Percentiles rank a stretch among this genome's conserved stretches.
These are phyloP conservation scores for Rhynchosporium agropyri DNA, from an alignment of 2,329 filamentous ascomycete species.

Conservation along the genomic window DNA sequence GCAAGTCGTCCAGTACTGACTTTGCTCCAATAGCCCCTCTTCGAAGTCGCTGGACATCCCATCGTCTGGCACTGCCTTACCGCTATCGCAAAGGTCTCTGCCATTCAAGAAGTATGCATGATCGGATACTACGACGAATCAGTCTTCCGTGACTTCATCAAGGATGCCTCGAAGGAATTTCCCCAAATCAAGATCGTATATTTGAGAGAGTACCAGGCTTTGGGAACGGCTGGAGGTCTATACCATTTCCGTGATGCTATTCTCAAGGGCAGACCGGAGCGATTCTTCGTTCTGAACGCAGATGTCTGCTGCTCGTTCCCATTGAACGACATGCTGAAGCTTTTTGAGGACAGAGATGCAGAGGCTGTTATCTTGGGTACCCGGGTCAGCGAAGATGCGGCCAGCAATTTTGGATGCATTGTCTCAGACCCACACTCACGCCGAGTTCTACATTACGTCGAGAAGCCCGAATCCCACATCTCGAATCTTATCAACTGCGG, in stretches of 20 bases:
- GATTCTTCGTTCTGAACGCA: conserved; percentile 96
- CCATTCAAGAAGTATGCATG: conserved; percentile 94
- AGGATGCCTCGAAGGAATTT: conserved; percentile 82
- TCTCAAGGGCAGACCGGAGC: conserved; percentile 90
- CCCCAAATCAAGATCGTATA: conserved; percentile 90
- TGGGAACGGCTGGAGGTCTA: conserved; percentile 93
- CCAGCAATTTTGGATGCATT: conserved; percentile 96
- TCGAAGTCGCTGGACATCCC: conserved; percentile 96
- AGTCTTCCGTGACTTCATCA: conserved; percentile 98
- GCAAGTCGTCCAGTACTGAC: conserved; percentile 22
- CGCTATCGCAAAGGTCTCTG: conserved; percentile 85
- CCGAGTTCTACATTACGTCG: conserved; percentile 96
- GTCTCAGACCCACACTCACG: conserved; percentile 92
- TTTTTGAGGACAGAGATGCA: conserved; percentile 93
- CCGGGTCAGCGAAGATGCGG: conserved; percentile 84
- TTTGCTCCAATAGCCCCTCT: conserved; percentile 71
- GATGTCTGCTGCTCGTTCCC: conserved; percentile 99
- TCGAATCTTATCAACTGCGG: conserved; percentile 99
- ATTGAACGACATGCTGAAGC: conserved; percentile 88
- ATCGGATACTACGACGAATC: conserved; percentile 99
- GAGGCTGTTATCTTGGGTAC: conserved; percentile 97
- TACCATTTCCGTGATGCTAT: conserved; percentile 99
- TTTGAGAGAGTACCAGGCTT: conserved; percentile 93
- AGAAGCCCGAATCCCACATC: conserved; percentile 97
- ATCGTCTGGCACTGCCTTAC: conserved; percentile 98